phyloP scores from a whole-genome alignment of 2,329 filamentous ascomycete genomes.

The Penicillium oxalicum region DNA sequence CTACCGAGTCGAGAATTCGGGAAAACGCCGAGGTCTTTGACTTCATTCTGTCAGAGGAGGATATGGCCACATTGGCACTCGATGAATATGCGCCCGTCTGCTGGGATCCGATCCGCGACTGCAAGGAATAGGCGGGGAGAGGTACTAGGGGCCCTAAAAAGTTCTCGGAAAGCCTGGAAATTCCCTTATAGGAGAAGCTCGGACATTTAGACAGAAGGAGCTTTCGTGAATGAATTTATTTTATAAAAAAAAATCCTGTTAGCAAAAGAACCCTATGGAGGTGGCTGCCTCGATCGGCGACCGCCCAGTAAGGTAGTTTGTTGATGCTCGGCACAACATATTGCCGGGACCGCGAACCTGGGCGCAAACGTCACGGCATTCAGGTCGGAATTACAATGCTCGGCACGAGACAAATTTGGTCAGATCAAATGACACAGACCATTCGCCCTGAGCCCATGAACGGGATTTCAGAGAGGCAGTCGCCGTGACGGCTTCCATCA shows the following conservation, averaged over 20 bases:
- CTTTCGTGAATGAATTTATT: too few species aligned
- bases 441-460: slow-evolving; percentile 11
- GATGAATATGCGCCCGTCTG: slow-evolving; percentile 52
- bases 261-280: too few species aligned
- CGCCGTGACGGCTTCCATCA: slow-evolving; percentile 18
- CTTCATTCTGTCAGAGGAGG: slow-evolving; percentile 53
- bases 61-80: slow-evolving; percentile 53
- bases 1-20: slow-evolving; percentile 54
- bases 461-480: slow-evolving; percentile 14
- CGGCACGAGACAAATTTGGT: neutral
- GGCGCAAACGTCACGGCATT: neutral
- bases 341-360: slow-evolving; percentile 19
- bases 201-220: too few species aligned
- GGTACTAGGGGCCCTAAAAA: neutral
- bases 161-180: slow-evolving; percentile 5
- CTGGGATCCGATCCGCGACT: slow-evolving; percentile 49
- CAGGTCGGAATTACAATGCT: neutral
- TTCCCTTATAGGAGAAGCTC: too few species aligned
- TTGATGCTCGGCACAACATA: slow-evolving; percentile 29
- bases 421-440: neutral
- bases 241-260: too few species aligned
- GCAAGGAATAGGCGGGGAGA: slow-evolving; percentile 13
- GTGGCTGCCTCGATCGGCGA: too few species aligned
- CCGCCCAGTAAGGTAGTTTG: slow-evolving; percentile 17
- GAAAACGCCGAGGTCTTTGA: slow-evolving; percentile 57